phyloP scores from a whole-genome alignment of 2,329 filamentous ascomycete species.

The Lomentospora prolificans region DNA sequence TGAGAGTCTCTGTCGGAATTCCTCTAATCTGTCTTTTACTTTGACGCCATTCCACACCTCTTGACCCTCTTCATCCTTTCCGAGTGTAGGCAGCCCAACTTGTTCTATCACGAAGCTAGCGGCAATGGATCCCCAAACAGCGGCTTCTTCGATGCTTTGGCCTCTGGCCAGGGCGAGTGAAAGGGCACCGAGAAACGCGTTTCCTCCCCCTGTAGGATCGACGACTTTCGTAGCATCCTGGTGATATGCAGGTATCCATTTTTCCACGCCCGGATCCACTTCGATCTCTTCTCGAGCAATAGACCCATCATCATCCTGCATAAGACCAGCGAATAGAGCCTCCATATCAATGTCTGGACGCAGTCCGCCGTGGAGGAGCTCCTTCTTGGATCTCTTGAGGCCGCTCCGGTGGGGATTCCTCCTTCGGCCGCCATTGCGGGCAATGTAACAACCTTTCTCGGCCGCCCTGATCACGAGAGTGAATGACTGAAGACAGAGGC shows the following conservation, averaged over 20 bases:
- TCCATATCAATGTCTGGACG: conserved; percentile 54
- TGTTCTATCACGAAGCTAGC: conserved; percentile 95
- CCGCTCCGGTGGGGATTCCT: conserved; percentile 18
- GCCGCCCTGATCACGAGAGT: conserved; percentile 62
- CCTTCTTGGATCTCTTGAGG: conserved; percentile 30
- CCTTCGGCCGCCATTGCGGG: conserved; percentile 45
- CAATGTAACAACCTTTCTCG: conserved; percentile 60
- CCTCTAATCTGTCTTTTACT: conserved; percentile 41
- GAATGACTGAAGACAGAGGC: conserved; percentile 55
- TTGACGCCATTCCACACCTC: conserved; percentile 54
- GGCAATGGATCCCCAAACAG: conserved; percentile 68
- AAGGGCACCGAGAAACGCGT: conserved; percentile 67
- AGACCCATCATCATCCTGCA: conserved; percentile 42
- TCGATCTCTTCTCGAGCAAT: conserved; percentile 49
- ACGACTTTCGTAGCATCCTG: conserved; percentile 46
- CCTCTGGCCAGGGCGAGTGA: conserved; percentile 50
- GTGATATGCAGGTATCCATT: conserved; percentile 76
- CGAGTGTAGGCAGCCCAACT: conserved; percentile 65
- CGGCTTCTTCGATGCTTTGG: conserved; percentile 56
- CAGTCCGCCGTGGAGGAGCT: conserved; percentile 39
- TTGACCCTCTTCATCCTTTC: conserved; percentile 27
- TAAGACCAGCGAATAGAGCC: conserved; percentile 47
- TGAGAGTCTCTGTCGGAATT: conserved; percentile 27
- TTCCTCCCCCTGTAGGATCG: conserved; percentile 93
- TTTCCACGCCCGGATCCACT: conserved; percentile 53